phyloP scores from a whole-genome alignment of 2,329 filamentous ascomycete genomes.

The Waltergamsia citrina region DNA sequence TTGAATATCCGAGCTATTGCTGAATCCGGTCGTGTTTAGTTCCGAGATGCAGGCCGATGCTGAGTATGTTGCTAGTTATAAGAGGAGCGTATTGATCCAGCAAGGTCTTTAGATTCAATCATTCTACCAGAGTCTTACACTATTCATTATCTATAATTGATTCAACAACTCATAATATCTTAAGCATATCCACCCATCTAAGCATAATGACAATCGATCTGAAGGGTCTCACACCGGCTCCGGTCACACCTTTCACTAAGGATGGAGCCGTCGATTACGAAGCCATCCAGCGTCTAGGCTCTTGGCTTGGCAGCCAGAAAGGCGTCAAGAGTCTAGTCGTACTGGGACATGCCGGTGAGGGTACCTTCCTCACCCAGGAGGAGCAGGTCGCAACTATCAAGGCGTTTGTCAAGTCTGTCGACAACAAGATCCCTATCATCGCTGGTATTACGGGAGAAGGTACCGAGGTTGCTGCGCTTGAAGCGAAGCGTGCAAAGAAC shows the following conservation, averaged over 20 bases:
- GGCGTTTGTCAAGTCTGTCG: conserved; percentile 40
- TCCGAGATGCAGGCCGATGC: no score
- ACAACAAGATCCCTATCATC: conserved; percentile 39
- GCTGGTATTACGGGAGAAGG: conserved; percentile 43
- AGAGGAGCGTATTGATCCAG: no score
- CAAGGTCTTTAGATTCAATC: no score
- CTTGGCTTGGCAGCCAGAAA: conserved; percentile 40
- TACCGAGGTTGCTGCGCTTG: conserved; percentile 39
- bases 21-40: no score
- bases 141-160: no score
- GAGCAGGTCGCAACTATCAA: conserved; percentile 40
- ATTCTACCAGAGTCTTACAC: no score
- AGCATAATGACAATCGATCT: conserved; percentile 30
- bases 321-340: conserved; percentile 44
- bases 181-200: no score
- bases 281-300: conserved; percentile 41
- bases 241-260: conserved; percentile 39
- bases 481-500: conserved; percentile 38
- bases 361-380: conserved; percentile 39
- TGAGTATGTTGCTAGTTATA: no score
- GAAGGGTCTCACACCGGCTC: conserved; percentile 37
- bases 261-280: conserved; percentile 39
- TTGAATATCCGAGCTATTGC: no score
- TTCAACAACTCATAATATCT: no score
- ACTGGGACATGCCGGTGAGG: conserved; percentile 43